Percentiles rank a stretch among this genome's conserved stretches.
phyloP scores from a whole-genome alignment of 768 basidiomycete genomes.

The Russula brevipes region DNA sequence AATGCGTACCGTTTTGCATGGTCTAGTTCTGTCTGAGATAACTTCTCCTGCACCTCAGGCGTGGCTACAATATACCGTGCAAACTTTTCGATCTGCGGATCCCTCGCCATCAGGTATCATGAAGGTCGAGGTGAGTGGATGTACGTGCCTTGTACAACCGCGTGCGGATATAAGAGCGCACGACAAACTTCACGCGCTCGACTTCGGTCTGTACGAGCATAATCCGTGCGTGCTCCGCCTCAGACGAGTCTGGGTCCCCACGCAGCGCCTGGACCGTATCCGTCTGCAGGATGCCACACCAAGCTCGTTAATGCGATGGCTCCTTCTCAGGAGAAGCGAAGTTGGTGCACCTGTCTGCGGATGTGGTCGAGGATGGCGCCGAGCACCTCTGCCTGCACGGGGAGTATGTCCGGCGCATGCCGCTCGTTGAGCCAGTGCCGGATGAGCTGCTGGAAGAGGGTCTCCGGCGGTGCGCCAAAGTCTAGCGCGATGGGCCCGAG shows the following conservation, averaged over 20 bases:
- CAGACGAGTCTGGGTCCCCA: slow-evolving; percentile 76
- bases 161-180: slow-evolving; percentile 84
- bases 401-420: slow-evolving; percentile 73
- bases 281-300: slow-evolving; percentile 44
- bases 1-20: slow-evolving; percentile 63
- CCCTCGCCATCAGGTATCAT: not conserved
- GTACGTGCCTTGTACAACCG: slow-evolving; percentile 62
- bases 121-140: not conserved
- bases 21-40: slow-evolving; percentile 79
- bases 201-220: slow-evolving; percentile 93
- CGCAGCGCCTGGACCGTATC: slow-evolving; percentile 72
- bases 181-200: slow-evolving; percentile 89
- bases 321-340: not conserved
- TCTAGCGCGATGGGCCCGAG: slow-evolving; percentile 11
- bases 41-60: slow-evolving; percentile 64
- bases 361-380: slow-evolving; percentile 67
- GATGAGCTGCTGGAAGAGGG: slow-evolving; percentile 63
- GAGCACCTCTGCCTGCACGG: slow-evolving; percentile 65
- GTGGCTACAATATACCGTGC: slow-evolving; percentile 72
- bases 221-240: slow-evolving; percentile 90
- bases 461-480: slow-evolving; percentile 37
- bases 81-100: slow-evolving; percentile 80
- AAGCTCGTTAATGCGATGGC: not conserved
- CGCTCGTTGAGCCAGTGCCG: slow-evolving; percentile 86
- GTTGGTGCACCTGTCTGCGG: slow-evolving; percentile 63